phyloP scores from a whole-genome alignment of 2,329 filamentous ascomycete species.

The Scedosporium minutisporum region DNA sequence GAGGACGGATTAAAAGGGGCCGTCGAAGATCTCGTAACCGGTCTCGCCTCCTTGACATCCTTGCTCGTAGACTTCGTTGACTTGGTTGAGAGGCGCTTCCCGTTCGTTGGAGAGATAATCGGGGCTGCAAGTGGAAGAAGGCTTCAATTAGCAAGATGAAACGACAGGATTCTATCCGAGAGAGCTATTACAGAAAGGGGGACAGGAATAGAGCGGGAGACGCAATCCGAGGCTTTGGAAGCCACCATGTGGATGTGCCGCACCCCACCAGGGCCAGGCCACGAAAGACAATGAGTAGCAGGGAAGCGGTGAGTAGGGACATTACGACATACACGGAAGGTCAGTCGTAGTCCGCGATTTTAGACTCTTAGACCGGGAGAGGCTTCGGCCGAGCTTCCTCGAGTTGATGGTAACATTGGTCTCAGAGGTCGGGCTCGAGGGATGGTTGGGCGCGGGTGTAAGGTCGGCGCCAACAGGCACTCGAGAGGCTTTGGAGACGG shows the following conservation, averaged over 20 bases:
- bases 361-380: neutral
- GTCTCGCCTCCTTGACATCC: conserved; percentile 10
- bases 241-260: neutral
- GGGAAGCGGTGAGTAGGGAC: neutral
- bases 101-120: conserved; percentile 3
- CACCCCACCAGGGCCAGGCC: too few relatives aligned
- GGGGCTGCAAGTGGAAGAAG: neutral
- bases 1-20: conserved; percentile 9
- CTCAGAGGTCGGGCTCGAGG: neutral
- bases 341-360: neutral
- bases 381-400: neutral
- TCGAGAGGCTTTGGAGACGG: neutral
- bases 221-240: neutral
- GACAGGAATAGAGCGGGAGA: too few relatives aligned
- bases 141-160: neutral
- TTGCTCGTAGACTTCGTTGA: neutral
- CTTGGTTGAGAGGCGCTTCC: conserved; percentile 6
- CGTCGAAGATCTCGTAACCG: conserved; percentile 10
- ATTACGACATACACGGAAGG: neutral
- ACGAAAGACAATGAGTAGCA: neutral
- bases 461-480: neutral
- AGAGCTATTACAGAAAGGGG: too few relatives aligned
- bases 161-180: neutral
- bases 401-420: neutral
- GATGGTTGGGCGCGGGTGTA: neutral